Evolutionary conservation across 768 basidiomycete genomes (phyloP), one percentile per base, ranked within the genome.

Genomic region (Collybia mongolica): DNA sequence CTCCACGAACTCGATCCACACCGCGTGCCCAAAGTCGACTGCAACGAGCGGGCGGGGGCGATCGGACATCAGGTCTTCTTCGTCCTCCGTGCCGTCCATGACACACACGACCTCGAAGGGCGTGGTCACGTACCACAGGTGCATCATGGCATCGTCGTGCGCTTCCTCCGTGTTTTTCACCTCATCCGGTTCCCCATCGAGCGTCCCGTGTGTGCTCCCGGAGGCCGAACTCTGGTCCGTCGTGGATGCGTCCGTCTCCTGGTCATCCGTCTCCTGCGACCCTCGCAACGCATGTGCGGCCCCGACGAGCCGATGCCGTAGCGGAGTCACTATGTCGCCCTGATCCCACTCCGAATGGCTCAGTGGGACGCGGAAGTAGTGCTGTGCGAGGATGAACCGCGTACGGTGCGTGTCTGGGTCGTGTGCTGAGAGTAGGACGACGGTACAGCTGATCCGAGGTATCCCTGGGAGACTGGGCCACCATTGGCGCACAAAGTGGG

Each of bases 21-120:
- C 86, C 15, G 92, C 88, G 59, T 93, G 90, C 37, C 90, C 89
- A 69, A 94, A 95, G 61, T 94, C 83, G 6, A 93, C 86, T 0
- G 87, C 87, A n/a, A 89, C 81, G 12, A 89, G 73, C 19, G 86
- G 86, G 2, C 86, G 73, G 17, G 83, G 82, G 3, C 82, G 72
- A 24, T 81, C 82, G 22, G 32, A 35, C 48, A 60, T 53, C 2
- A 59, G 64, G 1, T 68, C 73, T 1, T 68, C 73, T 14, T 72
- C 70, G 7, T 76, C 76, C 14, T 72, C 73, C 11, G 64, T 59
- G 11, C 66, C 68, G 52, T 86, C 86, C 44, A 75, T 66, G 17
- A 86, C 80, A 52, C 84, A 83, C 14, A 85, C 84, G 18, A 87
- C 81, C 60, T 88, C 86, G 57, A 88, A 88, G 9, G 86, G 83